A percentile compares a stretch with the other conserved stretches of the same genome.
Conservation (phyloP, 768 basidiomycete species). For the Cubamyces sp. region DNA sequence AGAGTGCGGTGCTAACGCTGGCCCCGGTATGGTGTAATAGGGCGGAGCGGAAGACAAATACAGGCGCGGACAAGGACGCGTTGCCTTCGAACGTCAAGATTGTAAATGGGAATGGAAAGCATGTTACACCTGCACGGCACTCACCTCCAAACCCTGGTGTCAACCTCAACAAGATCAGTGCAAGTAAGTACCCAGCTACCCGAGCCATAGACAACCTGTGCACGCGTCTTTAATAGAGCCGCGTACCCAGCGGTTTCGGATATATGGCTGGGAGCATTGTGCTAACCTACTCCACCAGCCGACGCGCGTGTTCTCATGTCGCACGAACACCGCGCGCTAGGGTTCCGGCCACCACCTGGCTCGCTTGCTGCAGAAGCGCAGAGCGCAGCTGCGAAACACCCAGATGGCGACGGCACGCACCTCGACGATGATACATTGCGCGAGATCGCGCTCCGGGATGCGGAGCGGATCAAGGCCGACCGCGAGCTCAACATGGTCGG, state of each 20-base stretch:
- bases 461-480: constrained; percentile 35
- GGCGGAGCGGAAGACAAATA: constrained; percentile 26
- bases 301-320: constrained; percentile 35
- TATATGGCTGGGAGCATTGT: neutral
- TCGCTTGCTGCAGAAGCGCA: constrained; percentile 38
- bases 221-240: too few relatives aligned
- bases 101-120: constrained; percentile 7
- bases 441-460: constrained; percentile 31
- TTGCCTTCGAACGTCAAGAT: constrained; percentile 7
- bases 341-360: constrained; percentile 37
- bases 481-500: constrained; percentile 29
- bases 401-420: constrained; percentile 24
- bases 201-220: too few relatives aligned
- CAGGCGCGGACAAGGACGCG: constrained; percentile 12
- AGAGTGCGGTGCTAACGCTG: neutral
- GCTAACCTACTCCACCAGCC: constrained; percentile 10
- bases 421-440: constrained; percentile 28
- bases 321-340: constrained; percentile 36
- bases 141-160: constrained; percentile 23
- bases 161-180: constrained; percentile 29
- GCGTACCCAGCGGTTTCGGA: too few relatives aligned
- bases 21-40: neutral
- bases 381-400: constrained; percentile 32
- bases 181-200: constrained; percentile 9
- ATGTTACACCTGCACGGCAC: constrained; percentile 4